Percentiles rank a stretch among this genome's conserved stretches.
These are phyloP conservation scores for Aureobasidium vineae DNA, from an alignment of 2,329 filamentous ascomycete genomes.

Conservation along the genomic window DNA sequence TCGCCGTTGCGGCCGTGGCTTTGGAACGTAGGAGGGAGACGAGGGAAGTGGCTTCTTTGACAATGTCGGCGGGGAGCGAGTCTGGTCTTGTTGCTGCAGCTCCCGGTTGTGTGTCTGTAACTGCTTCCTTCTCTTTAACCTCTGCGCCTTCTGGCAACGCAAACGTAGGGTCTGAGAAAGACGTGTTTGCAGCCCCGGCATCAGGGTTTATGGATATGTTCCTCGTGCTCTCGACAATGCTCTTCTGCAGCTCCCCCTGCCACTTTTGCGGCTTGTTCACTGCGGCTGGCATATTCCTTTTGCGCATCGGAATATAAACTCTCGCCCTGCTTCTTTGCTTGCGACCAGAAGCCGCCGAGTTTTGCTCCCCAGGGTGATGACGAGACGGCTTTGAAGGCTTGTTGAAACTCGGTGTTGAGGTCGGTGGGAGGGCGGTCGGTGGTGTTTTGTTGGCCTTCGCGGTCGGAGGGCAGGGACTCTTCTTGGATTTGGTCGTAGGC, in stretches of 20 bases:
- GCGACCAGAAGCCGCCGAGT: constrained; percentile 80
- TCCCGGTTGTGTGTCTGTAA: background rate
- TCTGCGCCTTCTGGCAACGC: constrained; percentile 27
- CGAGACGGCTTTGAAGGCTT: constrained; percentile 92
- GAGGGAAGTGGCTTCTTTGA: constrained; percentile 61
- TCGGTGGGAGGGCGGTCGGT: constrained; percentile 49
- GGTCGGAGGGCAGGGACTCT: constrained; percentile 59
- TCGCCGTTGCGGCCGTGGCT: constrained; percentile 62
- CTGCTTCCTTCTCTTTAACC: constrained; percentile 30
- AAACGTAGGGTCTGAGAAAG: constrained; percentile 33
- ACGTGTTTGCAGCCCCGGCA: constrained; percentile 31
- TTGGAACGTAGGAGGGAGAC: constrained; percentile 73
- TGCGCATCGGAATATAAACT: constrained; percentile 79
- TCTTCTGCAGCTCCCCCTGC: constrained; percentile 62
- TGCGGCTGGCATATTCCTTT: constrained; percentile 75
- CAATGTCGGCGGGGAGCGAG: constrained; percentile 50
- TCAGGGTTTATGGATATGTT: constrained; percentile 62
- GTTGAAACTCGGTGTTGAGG: constrained; percentile 85
- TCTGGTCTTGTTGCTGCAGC: constrained; percentile 39
- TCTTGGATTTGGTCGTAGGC: constrained; percentile 97
- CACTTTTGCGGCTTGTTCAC: constrained; percentile 70
- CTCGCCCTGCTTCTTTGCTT: constrained; percentile 91
- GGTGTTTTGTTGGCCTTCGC: background rate
- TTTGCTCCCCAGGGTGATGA: constrained; percentile 86
- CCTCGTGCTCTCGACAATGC: constrained; percentile 60